phyloP scores from a whole-genome alignment of 768 basidiomycete species.

The Termitomyces sp. region DNA sequence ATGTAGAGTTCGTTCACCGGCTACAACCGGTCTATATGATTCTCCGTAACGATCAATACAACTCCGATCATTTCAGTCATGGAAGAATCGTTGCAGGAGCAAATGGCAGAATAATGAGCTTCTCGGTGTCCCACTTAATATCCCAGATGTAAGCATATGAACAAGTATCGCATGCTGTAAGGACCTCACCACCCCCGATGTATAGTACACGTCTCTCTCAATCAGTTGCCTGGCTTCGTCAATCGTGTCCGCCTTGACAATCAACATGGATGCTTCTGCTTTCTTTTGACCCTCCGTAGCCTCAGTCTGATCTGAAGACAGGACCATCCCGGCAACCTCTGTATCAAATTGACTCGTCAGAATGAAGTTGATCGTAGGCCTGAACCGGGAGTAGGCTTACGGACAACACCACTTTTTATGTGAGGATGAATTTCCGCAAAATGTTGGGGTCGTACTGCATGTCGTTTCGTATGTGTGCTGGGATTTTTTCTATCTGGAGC shows the following conservation, averaged over 20 bases:
- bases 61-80: constrained; percentile 12
- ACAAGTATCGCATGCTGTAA: not conserved
- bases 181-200: constrained; percentile 32
- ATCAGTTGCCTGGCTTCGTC: constrained; percentile 33
- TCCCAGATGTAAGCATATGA: not conserved
- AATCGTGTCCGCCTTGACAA: constrained; percentile 49
- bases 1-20: too few species aligned
- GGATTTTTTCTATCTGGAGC: constrained; percentile 52
- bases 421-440: constrained; percentile 32
- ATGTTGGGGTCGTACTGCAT: constrained; percentile 44
- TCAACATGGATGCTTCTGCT: constrained; percentile 48
- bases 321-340: constrained; percentile 50
- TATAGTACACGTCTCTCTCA: constrained; percentile 35
- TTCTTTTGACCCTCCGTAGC: constrained; percentile 31
- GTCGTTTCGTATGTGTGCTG: constrained; percentile 37
- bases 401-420: constrained; percentile 37
- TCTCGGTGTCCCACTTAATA: constrained; percentile 58
- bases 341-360: not conserved
- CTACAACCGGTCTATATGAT: constrained; percentile 4
- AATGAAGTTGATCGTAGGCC: not conserved
- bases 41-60: not conserved
- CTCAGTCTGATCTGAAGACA: constrained; percentile 41
- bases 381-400: constrained; percentile 24
- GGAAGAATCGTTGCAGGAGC: constrained; percentile 31
- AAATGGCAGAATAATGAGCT: constrained; percentile 47